phyloP scores from a whole-genome alignment of 2,329 filamentous ascomycete genomes.

The Fusarium humuli region DNA sequence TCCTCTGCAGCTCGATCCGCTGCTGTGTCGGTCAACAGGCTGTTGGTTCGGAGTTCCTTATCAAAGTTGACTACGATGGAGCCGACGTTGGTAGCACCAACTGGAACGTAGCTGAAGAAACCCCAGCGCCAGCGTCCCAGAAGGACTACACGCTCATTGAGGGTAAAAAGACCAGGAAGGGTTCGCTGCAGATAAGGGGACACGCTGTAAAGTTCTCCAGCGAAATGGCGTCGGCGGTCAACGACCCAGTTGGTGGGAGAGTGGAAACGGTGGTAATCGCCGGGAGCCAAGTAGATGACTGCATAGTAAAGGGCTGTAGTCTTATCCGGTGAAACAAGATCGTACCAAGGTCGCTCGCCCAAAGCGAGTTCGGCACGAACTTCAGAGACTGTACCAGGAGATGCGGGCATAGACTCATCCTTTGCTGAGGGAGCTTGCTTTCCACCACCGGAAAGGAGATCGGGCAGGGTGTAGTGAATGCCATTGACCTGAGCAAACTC shows the following conservation, averaged over 20 bases:
- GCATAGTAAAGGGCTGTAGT: slow-evolving; percentile 87
- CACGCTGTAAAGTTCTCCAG: slow-evolving; percentile 94
- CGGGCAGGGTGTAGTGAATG: slow-evolving; percentile 92
- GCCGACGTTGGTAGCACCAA: slow-evolving; percentile 96
- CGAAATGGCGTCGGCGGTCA: slow-evolving; percentile 94
- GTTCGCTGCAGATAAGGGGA: slow-evolving; percentile 95
- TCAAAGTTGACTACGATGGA: slow-evolving; percentile 99
- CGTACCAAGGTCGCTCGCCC: slow-evolving; percentile 77
- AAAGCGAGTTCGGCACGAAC: slow-evolving; percentile 86
- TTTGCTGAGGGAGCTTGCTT: slow-evolving; percentile 62
- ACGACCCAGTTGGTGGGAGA: slow-evolving; percentile 96
- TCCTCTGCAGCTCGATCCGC: slow-evolving; percentile 87
- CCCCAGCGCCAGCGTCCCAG: slow-evolving; percentile 96
- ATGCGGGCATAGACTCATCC: slow-evolving; percentile 77
- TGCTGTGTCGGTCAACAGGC: slow-evolving; percentile 88
- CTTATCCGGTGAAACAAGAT: slow-evolving; percentile 70
- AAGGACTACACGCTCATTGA: slow-evolving; percentile 95
- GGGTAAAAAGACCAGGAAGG: slow-evolving; percentile 91
- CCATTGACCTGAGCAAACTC: slow-evolving; percentile 96
- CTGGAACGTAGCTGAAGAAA: slow-evolving; percentile 96
- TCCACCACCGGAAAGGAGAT: slow-evolving; percentile 81
- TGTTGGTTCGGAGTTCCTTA: slow-evolving; percentile 91
- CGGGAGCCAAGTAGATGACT: slow-evolving; percentile 95
- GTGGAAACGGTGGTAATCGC: slow-evolving; percentile 99
- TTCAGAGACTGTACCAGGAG: slow-evolving; percentile 80